A percentile compares a stretch with the other conserved stretches of the same genome.
Conservation (phyloP, 345 rosid genomes). For the Dipteronia sinensis region DNA sequence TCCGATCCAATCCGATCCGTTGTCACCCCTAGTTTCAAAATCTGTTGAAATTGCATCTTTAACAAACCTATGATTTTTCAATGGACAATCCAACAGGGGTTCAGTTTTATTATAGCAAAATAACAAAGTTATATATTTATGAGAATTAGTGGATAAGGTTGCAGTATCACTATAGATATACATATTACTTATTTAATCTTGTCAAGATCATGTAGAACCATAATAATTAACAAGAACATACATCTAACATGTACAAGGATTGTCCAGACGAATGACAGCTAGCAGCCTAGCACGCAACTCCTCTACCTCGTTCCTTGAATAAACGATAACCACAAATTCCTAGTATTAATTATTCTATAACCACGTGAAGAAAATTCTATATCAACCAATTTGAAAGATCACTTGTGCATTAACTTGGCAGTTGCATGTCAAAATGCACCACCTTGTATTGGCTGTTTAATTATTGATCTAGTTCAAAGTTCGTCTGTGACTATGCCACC, state of each 20-base stretch:
- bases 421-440: not conserved
- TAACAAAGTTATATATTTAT: not conserved
- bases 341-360: not conserved
- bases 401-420: not conserved
- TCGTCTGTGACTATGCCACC: not conserved
- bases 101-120: too few relatives aligned
- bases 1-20: too few relatives aligned
- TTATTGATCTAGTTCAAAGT: not conserved
- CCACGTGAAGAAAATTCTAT: constrained; percentile 4
- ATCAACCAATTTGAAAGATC: too few relatives aligned
- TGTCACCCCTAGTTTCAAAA: too few relatives aligned
- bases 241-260: not conserved
- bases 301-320: not conserved
- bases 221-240: too few relatives aligned
- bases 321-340: not conserved
- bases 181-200: not conserved
- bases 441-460: not conserved
- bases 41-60: too few relatives aligned
- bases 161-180: too few relatives aligned
- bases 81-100: too few relatives aligned
- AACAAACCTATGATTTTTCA: too few relatives aligned
- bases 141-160: not conserved
- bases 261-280: constrained; percentile 7
- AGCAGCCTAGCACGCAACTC: not conserved
- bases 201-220: not conserved